Percentiles rank a stretch among this genome's conserved stretches.
Conservation (phyloP, 2,329 filamentous ascomycete genomes). For the Hymenotorrendiella dingleyae region DNA sequence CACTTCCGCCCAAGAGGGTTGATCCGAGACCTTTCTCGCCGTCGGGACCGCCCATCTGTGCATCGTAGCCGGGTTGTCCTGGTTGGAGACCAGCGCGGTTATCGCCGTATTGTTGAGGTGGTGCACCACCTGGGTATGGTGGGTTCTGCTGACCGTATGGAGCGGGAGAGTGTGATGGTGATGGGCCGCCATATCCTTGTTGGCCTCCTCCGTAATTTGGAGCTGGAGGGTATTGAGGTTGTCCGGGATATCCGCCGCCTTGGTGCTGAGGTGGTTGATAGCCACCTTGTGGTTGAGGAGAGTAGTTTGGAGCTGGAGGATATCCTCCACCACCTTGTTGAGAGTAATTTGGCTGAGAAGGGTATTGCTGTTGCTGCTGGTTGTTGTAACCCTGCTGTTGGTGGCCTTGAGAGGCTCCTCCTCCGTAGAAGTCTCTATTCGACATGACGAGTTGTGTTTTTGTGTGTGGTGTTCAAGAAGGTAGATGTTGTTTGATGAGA, state of each 20-base stretch:
- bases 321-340: slow-evolving; percentile 15
- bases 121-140: slow-evolving; percentile 10
- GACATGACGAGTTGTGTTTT: slow-evolving; percentile 19
- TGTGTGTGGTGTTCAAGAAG: not conserved
- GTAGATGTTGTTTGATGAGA: not conserved
- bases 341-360: slow-evolving; percentile 16
- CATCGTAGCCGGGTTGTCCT: slow-evolving; percentile 8
- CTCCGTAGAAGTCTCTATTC: slow-evolving; percentile 26
- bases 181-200: slow-evolving; percentile 18
- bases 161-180: slow-evolving; percentile 17
- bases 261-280: slow-evolving; percentile 9
- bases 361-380: slow-evolving; percentile 12
- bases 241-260: slow-evolving; percentile 8
- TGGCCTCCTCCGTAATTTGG: no score
- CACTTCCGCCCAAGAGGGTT: slow-evolving; percentile 5
- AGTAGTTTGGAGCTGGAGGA: slow-evolving; percentile 16
- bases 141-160: slow-evolving; percentile 9
- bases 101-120: slow-evolving; percentile 12
- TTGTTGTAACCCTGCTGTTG: slow-evolving; percentile 14
- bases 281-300: slow-evolving; percentile 9
- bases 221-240: slow-evolving; percentile 19
- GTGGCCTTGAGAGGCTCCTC: slow-evolving; percentile 12
- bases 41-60: slow-evolving; percentile 25
- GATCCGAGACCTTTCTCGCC: slow-evolving; percentile 42
- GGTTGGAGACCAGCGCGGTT: slow-evolving; percentile 6